A percentile compares a stretch with the other conserved stretches of the same genome.
Conservation (phyloP, 2,329 filamentous ascomycete genomes). For the Monosporascus ibericus region DNA sequence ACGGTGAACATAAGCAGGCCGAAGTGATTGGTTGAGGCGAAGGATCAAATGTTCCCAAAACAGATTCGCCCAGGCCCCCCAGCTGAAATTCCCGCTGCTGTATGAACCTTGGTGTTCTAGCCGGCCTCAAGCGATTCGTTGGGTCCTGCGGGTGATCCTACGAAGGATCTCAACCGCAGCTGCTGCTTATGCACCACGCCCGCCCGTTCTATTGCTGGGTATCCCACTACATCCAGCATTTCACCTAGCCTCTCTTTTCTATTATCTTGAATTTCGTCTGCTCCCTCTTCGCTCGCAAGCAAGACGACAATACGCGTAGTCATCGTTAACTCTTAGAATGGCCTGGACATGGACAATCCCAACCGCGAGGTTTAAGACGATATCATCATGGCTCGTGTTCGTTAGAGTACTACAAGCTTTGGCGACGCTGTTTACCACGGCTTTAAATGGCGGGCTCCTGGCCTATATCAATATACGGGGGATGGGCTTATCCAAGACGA, state of each 20-base stretch:
- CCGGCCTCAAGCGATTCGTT: neutral
- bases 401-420: slow-evolving; percentile 26
- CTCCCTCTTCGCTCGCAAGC: neutral
- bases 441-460: slow-evolving; percentile 29
- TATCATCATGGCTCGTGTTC: slow-evolving; percentile 28
- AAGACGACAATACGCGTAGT: neutral
- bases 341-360: slow-evolving; percentile 6
- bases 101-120: neutral
- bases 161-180: neutral
- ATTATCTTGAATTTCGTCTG: neutral
- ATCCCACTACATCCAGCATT: neutral
- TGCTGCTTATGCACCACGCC: neutral
- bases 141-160: neutral
- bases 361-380: slow-evolving; percentile 13
- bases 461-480: slow-evolving; percentile 21
- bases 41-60: too few species aligned
- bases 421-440: slow-evolving; percentile 22
- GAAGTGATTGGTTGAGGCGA: neutral
- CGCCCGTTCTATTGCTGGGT: neutral
- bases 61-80: neutral
- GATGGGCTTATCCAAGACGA: slow-evolving; percentile 19
- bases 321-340: slow-evolving; percentile 9
- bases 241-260: neutral
- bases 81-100: neutral
- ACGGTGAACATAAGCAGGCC: neutral